These are phyloP conservation scores for Fusarium agapanthi DNA, from an alignment of 2,329 filamentous ascomycete species.

Conservation along the genomic window DNA sequence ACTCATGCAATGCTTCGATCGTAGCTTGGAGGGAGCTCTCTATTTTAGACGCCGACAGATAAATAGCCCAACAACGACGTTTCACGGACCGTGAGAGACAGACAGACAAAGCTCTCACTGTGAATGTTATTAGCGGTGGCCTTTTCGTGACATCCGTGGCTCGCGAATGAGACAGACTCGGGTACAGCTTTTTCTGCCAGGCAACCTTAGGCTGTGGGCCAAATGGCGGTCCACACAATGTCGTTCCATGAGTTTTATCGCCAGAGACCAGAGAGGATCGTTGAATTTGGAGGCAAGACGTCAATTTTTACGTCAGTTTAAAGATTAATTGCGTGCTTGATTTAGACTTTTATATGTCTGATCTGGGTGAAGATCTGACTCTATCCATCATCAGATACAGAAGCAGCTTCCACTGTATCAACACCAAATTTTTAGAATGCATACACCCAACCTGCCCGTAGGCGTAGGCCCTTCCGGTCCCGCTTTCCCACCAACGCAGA, in stretches of 20 bases:
- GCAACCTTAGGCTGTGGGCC: constrained; percentile 11
- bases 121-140: constrained; percentile 10
- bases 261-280: neutral
- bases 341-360: neutral
- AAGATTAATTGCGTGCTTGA: neutral
- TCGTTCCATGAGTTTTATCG: constrained; percentile 27
- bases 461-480: constrained; percentile 33
- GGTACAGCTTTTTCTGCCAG: constrained; percentile 19
- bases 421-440: constrained; percentile 12
- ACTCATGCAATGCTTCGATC: neutral
- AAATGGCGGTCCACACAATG: constrained; percentile 26
- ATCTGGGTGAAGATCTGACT: neutral
- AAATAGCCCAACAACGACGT: neutral
- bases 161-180: constrained; percentile 13
- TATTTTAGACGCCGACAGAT: neutral
- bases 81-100: neutral
- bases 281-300: rapidly evolving
- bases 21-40: neutral
- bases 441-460: constrained; percentile 2
- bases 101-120: neutral
- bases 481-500: constrained; percentile 34
- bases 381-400: neutral
- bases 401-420: constrained; percentile 3
- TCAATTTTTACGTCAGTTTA: neutral
- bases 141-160: neutral